These are phyloP conservation scores for Linnemannia hyalina DNA, from an alignment of 192 early-diverging fungal species.

Conservation along the genomic window DNA sequence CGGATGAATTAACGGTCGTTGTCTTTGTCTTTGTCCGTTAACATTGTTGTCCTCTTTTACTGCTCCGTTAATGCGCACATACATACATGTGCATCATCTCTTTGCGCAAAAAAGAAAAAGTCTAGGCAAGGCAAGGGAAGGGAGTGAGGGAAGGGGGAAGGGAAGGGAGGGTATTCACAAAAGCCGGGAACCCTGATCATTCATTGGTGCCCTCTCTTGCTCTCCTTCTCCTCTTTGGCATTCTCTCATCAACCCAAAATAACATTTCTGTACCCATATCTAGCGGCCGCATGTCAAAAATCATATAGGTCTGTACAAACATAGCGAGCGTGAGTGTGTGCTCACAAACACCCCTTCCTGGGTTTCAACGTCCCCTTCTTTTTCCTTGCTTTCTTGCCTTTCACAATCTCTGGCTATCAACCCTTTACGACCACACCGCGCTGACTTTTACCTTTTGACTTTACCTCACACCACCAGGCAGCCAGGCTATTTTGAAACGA, in stretches of 20 bases:
- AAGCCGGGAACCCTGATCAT: not conserved
- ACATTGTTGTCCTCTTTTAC: not conserved
- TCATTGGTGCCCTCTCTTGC: not conserved
- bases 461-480: not conserved
- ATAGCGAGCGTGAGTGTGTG: not conserved
- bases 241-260: not conserved
- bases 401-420: too few species aligned
- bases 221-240: too few species aligned
- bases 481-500: not conserved
- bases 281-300: not conserved
- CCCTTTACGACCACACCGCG: not conserved
- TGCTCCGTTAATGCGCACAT: not conserved
- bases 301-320: not conserved
- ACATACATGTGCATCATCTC: not conserved
- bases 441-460: not conserved
- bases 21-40: not conserved
- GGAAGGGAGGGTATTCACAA: not conserved
- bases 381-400: not conserved
- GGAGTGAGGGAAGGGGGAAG: not conserved
- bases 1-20: not conserved
- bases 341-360: not conserved
- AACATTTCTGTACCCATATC: not conserved
- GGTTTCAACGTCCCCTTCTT: conserved; percentile 1
- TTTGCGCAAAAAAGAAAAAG: not conserved
- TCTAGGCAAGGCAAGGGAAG: not conserved